Evolutionary conservation across 164 flowering plant genomes (phyloP).

Genomic region (Berberis vulgaris): DNA sequence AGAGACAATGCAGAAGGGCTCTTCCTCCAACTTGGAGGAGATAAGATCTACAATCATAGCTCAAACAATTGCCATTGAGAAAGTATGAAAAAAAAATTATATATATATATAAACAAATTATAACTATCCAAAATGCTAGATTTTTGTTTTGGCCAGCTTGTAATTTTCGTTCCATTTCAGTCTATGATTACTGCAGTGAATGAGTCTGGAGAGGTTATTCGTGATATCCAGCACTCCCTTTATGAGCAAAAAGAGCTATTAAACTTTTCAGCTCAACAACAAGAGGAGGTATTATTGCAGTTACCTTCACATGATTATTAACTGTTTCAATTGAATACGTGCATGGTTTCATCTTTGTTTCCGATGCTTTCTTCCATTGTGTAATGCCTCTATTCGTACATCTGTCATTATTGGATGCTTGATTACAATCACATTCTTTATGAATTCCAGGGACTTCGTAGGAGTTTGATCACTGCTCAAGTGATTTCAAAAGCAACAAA

Average conservation of each 20-base stretch:
- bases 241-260: constrained; percentile 45
- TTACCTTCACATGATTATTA: neutral
- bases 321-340: constrained; percentile 1
- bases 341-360: neutral
- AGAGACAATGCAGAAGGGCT: constrained; percentile 29
- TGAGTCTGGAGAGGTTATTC: constrained; percentile 53
- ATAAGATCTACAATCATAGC: constrained; percentile 33
- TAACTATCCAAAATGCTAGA: neutral
- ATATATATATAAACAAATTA: neutral
- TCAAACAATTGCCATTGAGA: constrained; percentile 42
- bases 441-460: constrained; percentile 41
- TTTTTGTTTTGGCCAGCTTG: constrained; percentile 1
- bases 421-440: neutral
- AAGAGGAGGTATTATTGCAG: constrained; percentile 42
- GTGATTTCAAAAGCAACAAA: constrained; percentile 50
- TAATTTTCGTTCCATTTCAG: constrained; percentile 19
- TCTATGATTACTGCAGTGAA: constrained; percentile 34
- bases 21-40: constrained; percentile 48
- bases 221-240: constrained; percentile 44
- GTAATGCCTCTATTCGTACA: neutral
- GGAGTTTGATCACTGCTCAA: constrained; percentile 51
- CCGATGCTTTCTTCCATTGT: neutral
- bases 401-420: neutral
- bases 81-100: constrained; percentile 31
- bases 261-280: constrained; percentile 43